Conservation (phyloP, 1,139 yeast genomes). For the Saccharomyces hybrid region DNA sequence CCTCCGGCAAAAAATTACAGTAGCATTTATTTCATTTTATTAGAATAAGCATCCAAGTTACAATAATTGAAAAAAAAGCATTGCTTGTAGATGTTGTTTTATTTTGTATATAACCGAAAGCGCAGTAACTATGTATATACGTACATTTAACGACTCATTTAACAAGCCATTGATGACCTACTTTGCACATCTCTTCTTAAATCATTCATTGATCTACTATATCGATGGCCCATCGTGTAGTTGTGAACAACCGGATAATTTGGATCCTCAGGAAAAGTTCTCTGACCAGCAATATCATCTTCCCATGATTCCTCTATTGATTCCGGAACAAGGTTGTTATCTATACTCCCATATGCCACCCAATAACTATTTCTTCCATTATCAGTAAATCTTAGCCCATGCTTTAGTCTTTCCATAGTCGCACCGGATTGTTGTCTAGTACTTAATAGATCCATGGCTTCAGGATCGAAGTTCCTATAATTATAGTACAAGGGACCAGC, state of each 20-base stretch:
- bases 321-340: slow-evolving; percentile 25
- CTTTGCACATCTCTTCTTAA: slow-evolving; percentile 25
- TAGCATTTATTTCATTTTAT: neutral
- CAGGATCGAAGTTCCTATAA: slow-evolving; percentile 76
- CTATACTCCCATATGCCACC: slow-evolving; percentile 38
- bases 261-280: slow-evolving; percentile 30
- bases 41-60: neutral
- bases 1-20: neutral
- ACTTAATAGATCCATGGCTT: slow-evolving; percentile 38
- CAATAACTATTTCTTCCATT: slow-evolving; percentile 82
- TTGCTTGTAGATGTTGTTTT: neutral
- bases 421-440: slow-evolving; percentile 37
- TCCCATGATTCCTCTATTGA: slow-evolving; percentile 41
- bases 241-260: slow-evolving; percentile 55
- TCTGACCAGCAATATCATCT: slow-evolving; percentile 32
- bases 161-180: slow-evolving; percentile 7
- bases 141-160: neutral
- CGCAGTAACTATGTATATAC: neutral
- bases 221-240: slow-evolving; percentile 34
- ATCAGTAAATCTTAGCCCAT: slow-evolving; percentile 74
- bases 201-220: slow-evolving; percentile 31
- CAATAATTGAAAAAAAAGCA: neutral
- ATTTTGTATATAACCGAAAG: neutral
- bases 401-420: slow-evolving; percentile 63
- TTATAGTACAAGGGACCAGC: slow-evolving; percentile 62